These are phyloP conservation scores for Phytopythium mirpurense DNA, from an alignment of 352 stramenopile genomes.

Conservation along the genomic window DNA sequence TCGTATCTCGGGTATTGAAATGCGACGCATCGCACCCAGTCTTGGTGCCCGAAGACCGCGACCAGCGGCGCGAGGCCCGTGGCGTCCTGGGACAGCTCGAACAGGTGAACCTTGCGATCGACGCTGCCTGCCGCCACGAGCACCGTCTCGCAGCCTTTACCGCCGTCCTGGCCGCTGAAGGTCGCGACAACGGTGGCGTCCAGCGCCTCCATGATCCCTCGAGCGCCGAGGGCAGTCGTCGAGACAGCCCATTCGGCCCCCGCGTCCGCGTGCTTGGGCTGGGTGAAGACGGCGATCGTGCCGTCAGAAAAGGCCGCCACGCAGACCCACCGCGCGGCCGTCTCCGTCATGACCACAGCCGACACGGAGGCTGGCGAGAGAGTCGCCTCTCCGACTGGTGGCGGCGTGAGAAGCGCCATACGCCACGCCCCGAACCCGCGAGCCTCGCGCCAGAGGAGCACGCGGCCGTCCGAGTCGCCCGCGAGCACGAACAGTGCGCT, in stretches of 20 bases:
- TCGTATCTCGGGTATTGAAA: conserved; percentile 22
- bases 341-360: conserved; percentile 26
- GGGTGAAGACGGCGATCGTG: conserved; percentile 27
- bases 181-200: conserved; percentile 13
- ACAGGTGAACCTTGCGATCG: conserved; percentile 60
- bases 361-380: conserved; percentile 32
- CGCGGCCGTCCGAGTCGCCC: conserved; percentile 52
- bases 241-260: neutral
- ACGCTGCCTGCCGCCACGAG: conserved; percentile 63
- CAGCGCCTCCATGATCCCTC: conserved; percentile 52
- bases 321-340: conserved; percentile 26
- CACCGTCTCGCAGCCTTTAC: conserved; percentile 17
- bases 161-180: neutral
- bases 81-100: conserved; percentile 25
- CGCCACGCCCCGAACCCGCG: conserved; percentile 9
- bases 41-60: conserved; percentile 50
- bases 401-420: conserved; percentile 10
- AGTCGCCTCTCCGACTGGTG: neutral
- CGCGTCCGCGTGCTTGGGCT: conserved; percentile 7
- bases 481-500: conserved; percentile 28
- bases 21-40: conserved; percentile 64
- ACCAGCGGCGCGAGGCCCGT: conserved; percentile 24
- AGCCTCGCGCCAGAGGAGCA: conserved; percentile 42
- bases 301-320: conserved; percentile 46
- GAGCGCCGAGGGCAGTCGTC: conserved; percentile 20